Conservation (phyloP, 2,329 filamentous ascomycete species). For the Taxawa tesnikishii region DNA sequence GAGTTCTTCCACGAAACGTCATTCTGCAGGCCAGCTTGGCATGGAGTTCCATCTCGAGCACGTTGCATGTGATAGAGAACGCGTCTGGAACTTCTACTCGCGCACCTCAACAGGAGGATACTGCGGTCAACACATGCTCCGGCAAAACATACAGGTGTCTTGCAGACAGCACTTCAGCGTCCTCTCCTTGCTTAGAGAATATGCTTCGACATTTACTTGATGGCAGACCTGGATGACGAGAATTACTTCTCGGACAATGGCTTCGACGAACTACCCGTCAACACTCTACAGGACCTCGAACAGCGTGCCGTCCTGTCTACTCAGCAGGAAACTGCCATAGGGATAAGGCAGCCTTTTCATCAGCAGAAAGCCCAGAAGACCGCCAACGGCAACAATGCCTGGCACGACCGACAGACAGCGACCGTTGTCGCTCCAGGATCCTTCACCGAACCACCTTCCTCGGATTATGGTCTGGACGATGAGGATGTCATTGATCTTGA, state of each 20-base stretch:
- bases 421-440: neutral
- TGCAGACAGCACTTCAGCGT: too few species aligned
- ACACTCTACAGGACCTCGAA: conserved; percentile 33
- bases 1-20: too few species aligned
- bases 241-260: conserved; percentile 35
- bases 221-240: conserved; percentile 23
- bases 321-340: conserved; percentile 13
- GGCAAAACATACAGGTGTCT: too few species aligned
- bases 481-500: conserved; percentile 34
- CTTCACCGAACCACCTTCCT: conserved; percentile 16
- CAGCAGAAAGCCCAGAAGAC: neutral
- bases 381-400: neutral
- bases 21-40: too few species aligned
- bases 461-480: conserved; percentile 33
- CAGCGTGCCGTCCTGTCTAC: conserved; percentile 30
- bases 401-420: neutral
- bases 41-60: too few species aligned
- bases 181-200: too few species aligned
- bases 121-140: too few species aligned
- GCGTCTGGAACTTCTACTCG: too few species aligned
- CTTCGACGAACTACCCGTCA: conserved; percentile 31
- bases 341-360: neutral
- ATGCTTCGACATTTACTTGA: too few species aligned
- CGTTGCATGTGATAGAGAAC: too few species aligned
- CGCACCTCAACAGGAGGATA: too few species aligned